Base-by-base conservation (phyloP, 169 alveolate genomes). In the Eimeria sp. region DNA sequence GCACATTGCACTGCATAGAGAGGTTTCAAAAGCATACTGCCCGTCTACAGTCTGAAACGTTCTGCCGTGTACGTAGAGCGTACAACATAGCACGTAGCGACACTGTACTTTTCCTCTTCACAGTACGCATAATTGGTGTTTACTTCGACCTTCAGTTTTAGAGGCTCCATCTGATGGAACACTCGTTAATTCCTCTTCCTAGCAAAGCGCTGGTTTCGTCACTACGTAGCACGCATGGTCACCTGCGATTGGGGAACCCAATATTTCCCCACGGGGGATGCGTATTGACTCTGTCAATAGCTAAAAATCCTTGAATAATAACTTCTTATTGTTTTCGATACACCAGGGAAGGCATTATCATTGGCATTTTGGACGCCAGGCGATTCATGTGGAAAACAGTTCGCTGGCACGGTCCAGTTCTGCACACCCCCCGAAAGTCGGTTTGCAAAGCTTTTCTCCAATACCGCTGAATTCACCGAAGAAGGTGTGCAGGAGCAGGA, bases 361-460 rank as follows among this genome's bases (percentile, higher is more conserved):
- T 6, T 43, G 54, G 83, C 83, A 5, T 73, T 70, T 73, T 73
- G 83, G 51, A 34, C 83, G 5, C 83, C 30, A 40, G 54, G 34
- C 6, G 83, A 40, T 73, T 18, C 54, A 16, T 73, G 54, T 73
- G 83, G 54, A 54, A 54, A 40, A 73, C 40, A 18, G 57, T 5
- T 40, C 54, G 6, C 83, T 27, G 30, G 54, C 83, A 18, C 83
- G 34, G 30, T 73, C 57, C 34, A 73, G 40, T 73, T 73, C 54
- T 73, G 83, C 83, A 73, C 83, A 73, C 83, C 54, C 83, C 34
- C 78, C 5, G 51, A 40, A 40, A 40, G 83, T 40, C 6, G 83
- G 5, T 73, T 30, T 34, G 83, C 30, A 73, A 57, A 30, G 54
- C 54, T 73, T 40, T 73, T 40, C 83, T 73, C 54, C 54, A 40